Conservation (phyloP, 2,329 filamentous ascomycete genomes). For the Pseudogymnoascus sp. region DNA sequence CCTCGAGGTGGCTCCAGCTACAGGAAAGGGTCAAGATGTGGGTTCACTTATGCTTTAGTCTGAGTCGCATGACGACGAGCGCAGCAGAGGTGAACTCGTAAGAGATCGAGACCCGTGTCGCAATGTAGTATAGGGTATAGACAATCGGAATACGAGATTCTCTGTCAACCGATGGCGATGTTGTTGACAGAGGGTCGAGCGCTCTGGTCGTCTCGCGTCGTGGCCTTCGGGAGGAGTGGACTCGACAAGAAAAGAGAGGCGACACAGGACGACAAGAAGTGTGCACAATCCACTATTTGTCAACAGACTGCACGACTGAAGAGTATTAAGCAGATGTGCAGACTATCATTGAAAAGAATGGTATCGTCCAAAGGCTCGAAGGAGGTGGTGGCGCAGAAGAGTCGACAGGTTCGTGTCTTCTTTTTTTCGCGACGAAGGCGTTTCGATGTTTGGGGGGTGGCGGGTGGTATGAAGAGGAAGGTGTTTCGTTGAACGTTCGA, state of each 20-base stretch:
- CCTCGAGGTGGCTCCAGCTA: constrained; percentile 27
- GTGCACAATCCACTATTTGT: neutral
- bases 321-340: neutral
- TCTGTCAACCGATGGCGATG: neutral
- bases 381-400: neutral
- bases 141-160: neutral
- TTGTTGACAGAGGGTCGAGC: constrained; percentile 18
- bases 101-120: neutral
- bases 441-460: constrained; percentile 1
- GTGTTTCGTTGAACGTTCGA: neutral
- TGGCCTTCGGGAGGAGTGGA: constrained; percentile 12
- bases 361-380: constrained; percentile 6
- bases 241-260: constrained; percentile 13
- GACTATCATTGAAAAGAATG: constrained; percentile 1
- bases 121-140: neutral
- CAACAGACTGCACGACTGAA: neutral
- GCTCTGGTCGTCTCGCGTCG: constrained; percentile 14
- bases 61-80: constrained; percentile 34
- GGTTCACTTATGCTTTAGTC: constrained; percentile 29
- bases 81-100: constrained; percentile 18
- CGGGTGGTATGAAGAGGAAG: neutral
- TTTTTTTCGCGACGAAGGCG: constrained; percentile 2
- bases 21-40: constrained; percentile 24
- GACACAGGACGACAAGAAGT: constrained; percentile 11
- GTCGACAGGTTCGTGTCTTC: neutral